These are phyloP conservation scores for Sanghuangporus sanghuang DNA, from an alignment of 1,284 basidiomycete species.

Conservation along the genomic window DNA sequence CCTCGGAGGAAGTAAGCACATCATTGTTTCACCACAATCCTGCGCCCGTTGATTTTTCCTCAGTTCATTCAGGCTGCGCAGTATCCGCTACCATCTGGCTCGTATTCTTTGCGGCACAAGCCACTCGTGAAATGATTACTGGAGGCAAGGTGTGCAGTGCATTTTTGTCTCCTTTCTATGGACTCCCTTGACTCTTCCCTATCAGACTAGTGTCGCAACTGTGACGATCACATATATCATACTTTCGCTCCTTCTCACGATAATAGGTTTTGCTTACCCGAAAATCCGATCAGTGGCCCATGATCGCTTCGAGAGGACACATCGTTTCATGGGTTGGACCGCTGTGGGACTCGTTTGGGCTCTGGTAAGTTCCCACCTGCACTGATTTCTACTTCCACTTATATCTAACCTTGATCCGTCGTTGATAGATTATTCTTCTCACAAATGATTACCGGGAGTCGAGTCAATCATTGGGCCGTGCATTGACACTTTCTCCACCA, in stretches of 20 bases:
- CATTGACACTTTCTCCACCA: constrained; percentile 23
- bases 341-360: constrained; percentile 49
- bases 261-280: constrained; percentile 46
- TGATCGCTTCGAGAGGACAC: constrained; percentile 47
- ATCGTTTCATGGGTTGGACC: constrained; percentile 53
- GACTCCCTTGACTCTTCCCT: constrained; percentile 11
- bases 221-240: constrained; percentile 48
- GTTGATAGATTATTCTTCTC: constrained; percentile 25
- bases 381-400: background rate
- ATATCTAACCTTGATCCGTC: background rate
- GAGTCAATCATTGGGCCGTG: constrained; percentile 23
- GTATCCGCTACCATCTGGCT: constrained; percentile 50
- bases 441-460: constrained; percentile 15
- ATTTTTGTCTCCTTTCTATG: background rate
- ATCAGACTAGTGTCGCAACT: constrained; percentile 40
- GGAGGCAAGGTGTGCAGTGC: constrained; percentile 32
- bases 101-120: constrained; percentile 42
- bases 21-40: background rate
- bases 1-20: constrained; percentile 41
- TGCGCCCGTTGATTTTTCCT: constrained; percentile 10
- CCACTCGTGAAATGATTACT: constrained; percentile 42
- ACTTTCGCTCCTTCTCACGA: constrained; percentile 42
- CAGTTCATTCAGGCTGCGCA: constrained; percentile 51
- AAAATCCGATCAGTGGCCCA: constrained; percentile 40
- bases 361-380: constrained; percentile 35